Conservation (phyloP, 148 eudicot genomes). For the Amaranthus palmeri region DNA sequence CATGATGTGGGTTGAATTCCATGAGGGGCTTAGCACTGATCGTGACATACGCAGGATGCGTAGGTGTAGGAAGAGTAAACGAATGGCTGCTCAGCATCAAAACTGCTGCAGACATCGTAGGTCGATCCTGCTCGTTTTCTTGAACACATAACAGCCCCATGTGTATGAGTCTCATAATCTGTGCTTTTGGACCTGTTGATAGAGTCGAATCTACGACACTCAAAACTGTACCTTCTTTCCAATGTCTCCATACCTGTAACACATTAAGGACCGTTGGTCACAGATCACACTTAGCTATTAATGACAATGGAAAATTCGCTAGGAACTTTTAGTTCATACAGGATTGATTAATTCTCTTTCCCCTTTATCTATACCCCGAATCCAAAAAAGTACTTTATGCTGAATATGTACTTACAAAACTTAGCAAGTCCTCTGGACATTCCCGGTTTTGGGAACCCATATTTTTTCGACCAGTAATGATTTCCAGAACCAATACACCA, state of each 20-base stretch:
- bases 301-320: not conserved
- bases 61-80: slow-evolving; percentile 22
- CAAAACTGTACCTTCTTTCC: slow-evolving; percentile 26
- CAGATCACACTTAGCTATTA: too few species aligned
- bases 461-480: slow-evolving; percentile 34
- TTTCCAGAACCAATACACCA: slow-evolving; percentile 45
- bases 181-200: slow-evolving; percentile 3
- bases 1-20: too few species aligned
- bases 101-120: slow-evolving; percentile 30
- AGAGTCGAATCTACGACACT: slow-evolving; percentile 21
- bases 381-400: too few species aligned
- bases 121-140: slow-evolving; percentile 23
- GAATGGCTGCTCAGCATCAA: slow-evolving; percentile 35
- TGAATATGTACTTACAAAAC: not conserved
- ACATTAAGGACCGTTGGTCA: too few species aligned
- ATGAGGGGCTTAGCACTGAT: too few species aligned
- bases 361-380: too few species aligned
- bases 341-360: too few species aligned
- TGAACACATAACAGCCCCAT: slow-evolving; percentile 34
- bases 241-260: slow-evolving; percentile 34
- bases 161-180: slow-evolving; percentile 28
- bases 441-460: slow-evolving; percentile 2
- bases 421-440: not conserved
- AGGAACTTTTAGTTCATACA: not conserved
- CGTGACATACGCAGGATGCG: not conserved